Percentiles rank a stretch among this genome's conserved stretches.
Conservation (phyloP, 2,329 filamentous ascomycete genomes). For the Hypoxylon sp. region DNA sequence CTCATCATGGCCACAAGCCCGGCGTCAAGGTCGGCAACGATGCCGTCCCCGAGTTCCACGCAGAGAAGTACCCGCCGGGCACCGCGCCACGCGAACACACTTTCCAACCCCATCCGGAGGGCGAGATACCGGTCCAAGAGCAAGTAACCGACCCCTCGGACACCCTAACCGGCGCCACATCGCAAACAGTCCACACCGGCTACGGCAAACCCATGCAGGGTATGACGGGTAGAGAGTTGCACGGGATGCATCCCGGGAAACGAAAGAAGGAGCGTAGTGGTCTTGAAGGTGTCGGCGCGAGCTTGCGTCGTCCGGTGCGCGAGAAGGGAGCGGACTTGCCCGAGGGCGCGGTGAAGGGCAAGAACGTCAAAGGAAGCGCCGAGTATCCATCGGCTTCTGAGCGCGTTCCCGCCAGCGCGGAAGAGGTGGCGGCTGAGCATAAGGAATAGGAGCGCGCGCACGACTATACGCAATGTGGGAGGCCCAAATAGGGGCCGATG, state of each 20-base stretch:
- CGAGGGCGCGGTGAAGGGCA: constrained; percentile 48
- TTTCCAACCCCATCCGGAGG: constrained; percentile 55
- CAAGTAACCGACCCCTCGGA: constrained; percentile 50
- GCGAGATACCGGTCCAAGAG: constrained; percentile 53
- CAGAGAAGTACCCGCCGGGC: constrained; percentile 70
- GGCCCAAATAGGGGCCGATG: constrained; percentile 13
- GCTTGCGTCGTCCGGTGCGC: constrained; percentile 44
- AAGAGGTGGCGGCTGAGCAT: constrained; percentile 45
- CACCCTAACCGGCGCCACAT: constrained; percentile 59
- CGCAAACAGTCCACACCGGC: constrained; percentile 57
- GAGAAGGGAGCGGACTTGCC: constrained; percentile 50
- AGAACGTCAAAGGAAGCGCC: constrained; percentile 40
- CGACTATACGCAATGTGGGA: constrained; percentile 37
- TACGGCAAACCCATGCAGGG: constrained; percentile 59
- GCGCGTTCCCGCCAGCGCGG: constrained; percentile 42
- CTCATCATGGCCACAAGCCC: constrained; percentile 69
- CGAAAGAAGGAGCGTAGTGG: constrained; percentile 55
- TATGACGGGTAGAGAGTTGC: constrained; percentile 56
- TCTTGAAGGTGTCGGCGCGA: constrained; percentile 55
- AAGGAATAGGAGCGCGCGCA: constrained; percentile 31
- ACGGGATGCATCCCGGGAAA: constrained; percentile 50
- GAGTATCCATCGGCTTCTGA: constrained; percentile 47
- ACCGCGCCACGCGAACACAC: constrained; percentile 65
- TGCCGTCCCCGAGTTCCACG: constrained; percentile 70
- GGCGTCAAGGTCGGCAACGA: constrained; percentile 72